Percentiles rank a stretch among this genome's conserved stretches.
These are phyloP conservation scores for Metschnikowia matae DNA, from an alignment of 805 yeast genomes.

Conservation along the genomic window DNA sequence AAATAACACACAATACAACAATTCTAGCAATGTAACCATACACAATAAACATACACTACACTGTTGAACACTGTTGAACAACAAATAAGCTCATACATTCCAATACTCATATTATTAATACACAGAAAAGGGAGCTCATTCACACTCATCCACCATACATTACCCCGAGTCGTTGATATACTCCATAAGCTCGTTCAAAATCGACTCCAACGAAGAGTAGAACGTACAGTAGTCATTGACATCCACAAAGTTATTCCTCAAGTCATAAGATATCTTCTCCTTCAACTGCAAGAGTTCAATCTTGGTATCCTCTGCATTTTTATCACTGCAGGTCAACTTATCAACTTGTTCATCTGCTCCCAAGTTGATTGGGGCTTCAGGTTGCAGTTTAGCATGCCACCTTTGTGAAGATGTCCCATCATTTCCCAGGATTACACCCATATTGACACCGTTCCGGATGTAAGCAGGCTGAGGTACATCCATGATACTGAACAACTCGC, in stretches of 20 bases:
- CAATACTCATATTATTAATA: background rate
- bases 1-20: no score
- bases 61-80: no score
- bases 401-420: conserved; percentile 1
- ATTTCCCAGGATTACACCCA: conserved; percentile 10
- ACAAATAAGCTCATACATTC: background rate
- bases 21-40: no score
- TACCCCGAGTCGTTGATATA: conserved; percentile 23
- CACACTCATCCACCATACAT: background rate
- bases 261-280: conserved; percentile 38
- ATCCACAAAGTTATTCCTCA: conserved; percentile 41
- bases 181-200: conserved; percentile 37
- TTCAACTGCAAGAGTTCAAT: conserved; percentile 32
- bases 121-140: background rate
- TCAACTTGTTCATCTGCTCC: background rate
- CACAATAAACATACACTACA: no score
- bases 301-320: conserved; percentile 14
- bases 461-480: conserved; percentile 41
- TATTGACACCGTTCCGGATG: conserved; percentile 9
- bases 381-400: background rate
- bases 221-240: conserved; percentile 44
- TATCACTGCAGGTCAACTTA: background rate
- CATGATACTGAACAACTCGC: conserved; percentile 40
- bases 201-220: conserved; percentile 38
- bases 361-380: background rate